A percentile compares a stretch with the other conserved stretches of the same genome.
Conservation (phyloP, 768 basidiomycete species). For the Galerina sulciceps region DNA sequence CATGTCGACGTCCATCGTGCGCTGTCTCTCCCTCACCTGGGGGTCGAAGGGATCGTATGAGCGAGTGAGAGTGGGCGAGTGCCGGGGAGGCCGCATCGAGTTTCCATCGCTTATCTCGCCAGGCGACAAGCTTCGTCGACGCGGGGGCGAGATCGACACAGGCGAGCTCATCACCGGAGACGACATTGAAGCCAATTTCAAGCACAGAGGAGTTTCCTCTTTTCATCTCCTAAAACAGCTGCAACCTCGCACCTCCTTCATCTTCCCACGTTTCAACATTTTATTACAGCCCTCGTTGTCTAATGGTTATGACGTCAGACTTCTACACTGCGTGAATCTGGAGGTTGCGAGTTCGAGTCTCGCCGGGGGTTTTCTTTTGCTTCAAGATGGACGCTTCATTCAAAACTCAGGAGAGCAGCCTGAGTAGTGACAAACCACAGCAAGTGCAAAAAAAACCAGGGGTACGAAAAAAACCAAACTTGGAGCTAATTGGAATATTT, state of each 20-base stretch:
- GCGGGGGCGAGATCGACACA: conserved; percentile 46
- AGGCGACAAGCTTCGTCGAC: conserved; percentile 42
- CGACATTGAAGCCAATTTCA: too few species aligned
- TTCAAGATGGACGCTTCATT: not conserved
- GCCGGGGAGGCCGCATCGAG: conserved; percentile 36
- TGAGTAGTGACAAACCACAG: not conserved
- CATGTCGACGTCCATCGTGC: conserved; percentile 94
- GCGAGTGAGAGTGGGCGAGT: conserved; percentile 65
- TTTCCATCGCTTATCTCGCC: conserved; percentile 44
- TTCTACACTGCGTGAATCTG: conserved; percentile 67
- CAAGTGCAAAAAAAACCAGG: not conserved
- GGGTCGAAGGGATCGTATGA: conserved; percentile 74
- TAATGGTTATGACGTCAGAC: conserved; percentile 93
- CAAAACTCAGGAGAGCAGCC: not conserved
- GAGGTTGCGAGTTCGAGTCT: conserved; percentile 89
- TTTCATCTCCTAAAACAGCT: too few species aligned
- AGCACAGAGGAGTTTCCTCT: too few species aligned
- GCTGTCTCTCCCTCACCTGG: conserved; percentile 82
- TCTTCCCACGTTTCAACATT: not conserved
- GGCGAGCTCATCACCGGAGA: conserved; percentile 47
- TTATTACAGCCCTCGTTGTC: conserved; percentile 69
- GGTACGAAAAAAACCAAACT: not conserved
- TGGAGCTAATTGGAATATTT: too few species aligned
- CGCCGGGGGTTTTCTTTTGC: conserved; percentile 64
- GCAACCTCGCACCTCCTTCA: not conserved